phyloP scores from a whole-genome alignment of 2,329 filamentous ascomycete species.

The Coniochaeta sp. region DNA sequence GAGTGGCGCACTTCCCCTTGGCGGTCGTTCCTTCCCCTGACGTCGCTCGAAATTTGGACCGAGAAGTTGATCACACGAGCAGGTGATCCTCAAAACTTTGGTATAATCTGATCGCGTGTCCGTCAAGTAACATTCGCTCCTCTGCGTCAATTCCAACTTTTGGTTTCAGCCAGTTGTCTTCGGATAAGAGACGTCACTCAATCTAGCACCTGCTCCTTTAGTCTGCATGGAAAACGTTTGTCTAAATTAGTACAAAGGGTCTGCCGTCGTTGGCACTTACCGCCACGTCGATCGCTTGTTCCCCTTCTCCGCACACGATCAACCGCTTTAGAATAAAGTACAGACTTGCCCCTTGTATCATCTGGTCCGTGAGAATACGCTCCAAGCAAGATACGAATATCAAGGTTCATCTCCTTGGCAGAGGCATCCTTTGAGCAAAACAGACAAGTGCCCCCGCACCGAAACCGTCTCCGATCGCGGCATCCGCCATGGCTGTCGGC shows the following conservation, averaged over 20 bases:
- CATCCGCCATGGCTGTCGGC: slow-evolving; percentile 2
- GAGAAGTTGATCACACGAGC: background rate
- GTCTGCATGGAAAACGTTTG: background rate
- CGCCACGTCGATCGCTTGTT: background rate
- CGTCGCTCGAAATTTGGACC: background rate
- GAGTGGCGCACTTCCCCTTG: background rate
- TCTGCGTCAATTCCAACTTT: background rate
- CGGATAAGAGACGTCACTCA: background rate
- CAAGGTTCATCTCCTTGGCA: background rate
- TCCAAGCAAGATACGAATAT: background rate
- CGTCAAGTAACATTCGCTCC: background rate
- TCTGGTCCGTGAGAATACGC: background rate
- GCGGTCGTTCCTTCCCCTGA: background rate
- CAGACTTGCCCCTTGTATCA: background rate
- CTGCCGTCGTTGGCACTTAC: background rate
- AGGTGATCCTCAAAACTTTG: background rate
- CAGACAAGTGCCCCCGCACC: background rate
- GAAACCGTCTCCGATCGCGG: slow-evolving; percentile 1
- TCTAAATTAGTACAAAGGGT: background rate
- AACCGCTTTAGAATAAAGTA: background rate
- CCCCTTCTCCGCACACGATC: slow-evolving; percentile 2
- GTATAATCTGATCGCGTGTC: background rate
- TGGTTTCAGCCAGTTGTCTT: background rate
- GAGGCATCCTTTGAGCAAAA: background rate
- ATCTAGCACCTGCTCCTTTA: background rate